Evolutionary conservation across 73 alveolate genomes (phyloP).

Genomic region (Loxodes magnus): DNA sequence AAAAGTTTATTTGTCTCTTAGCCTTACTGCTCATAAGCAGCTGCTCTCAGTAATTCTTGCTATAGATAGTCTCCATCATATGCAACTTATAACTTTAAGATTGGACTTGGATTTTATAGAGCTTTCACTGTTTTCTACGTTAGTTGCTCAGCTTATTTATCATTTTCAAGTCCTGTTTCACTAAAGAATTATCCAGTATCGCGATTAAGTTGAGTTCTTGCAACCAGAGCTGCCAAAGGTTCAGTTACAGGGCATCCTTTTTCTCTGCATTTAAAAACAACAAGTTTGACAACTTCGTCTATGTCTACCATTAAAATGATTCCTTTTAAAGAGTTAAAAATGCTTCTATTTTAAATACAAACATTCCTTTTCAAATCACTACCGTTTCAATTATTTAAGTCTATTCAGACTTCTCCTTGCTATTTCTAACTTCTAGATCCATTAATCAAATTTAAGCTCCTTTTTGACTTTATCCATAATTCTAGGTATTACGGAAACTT

Average conservation of each 20-base stretch:
- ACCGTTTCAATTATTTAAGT: too few species aligned
- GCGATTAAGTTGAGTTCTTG: conserved; percentile 65
- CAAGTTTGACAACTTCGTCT: conserved; percentile 72
- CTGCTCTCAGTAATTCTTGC: conserved; percentile 59
- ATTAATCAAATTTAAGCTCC: too few species aligned
- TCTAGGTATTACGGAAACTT: too few species aligned
- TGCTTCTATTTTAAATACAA: too few species aligned
- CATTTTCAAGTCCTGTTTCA: background rate
- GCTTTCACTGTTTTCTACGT: conserved; percentile 68
- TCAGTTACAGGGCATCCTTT: conserved; percentile 83
- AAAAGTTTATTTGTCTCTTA: conserved; percentile 72
- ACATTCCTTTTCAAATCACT: too few species aligned
- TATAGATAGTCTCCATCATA: conserved; percentile 78
- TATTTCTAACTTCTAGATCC: too few species aligned
- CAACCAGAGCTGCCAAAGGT: conserved; percentile 85
- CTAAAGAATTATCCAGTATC: conserved; percentile 16
- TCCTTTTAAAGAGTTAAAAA: too few species aligned
- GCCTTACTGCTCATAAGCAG: conserved; percentile 43
- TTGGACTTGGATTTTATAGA: conserved; percentile 37
- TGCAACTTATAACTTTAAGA: conserved; percentile 28
- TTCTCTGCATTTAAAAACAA: conserved; percentile 75
- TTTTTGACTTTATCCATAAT: too few species aligned
- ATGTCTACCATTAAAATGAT: conserved; percentile 82
- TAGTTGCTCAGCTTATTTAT: conserved; percentile 57
- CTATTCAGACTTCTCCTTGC: too few species aligned